Evolutionary conservation across 2,329 filamentous ascomycete genomes (phyloP).

Genomic region (Lasiodiplodia citricola): DNA sequence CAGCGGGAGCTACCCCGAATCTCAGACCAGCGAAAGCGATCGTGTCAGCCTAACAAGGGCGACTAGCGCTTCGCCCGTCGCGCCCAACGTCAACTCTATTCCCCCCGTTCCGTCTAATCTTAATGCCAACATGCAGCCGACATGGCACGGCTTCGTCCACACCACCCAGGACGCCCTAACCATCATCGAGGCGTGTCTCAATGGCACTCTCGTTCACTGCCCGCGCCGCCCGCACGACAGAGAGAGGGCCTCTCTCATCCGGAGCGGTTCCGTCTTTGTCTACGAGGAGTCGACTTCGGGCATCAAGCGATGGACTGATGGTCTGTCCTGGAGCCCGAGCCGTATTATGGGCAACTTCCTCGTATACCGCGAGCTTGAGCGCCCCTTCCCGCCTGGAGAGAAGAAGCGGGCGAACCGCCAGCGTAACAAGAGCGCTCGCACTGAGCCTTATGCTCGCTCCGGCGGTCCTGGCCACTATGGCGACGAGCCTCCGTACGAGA

Average conservation of each 20-base stretch:
- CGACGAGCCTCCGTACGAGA: conserved; percentile 32
- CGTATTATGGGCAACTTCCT: conserved; percentile 85
- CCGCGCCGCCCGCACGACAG: conserved; percentile 85
- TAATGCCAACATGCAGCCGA: conserved; percentile 60
- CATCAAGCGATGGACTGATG: conserved; percentile 94
- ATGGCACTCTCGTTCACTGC: conserved; percentile 73
- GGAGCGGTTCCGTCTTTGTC: conserved; percentile 82
- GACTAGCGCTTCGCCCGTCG: conserved; percentile 18
- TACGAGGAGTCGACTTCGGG: conserved; percentile 91
- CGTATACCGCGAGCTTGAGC: conserved; percentile 81
- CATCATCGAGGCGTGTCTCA: conserved; percentile 79
- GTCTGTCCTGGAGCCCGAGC: conserved; percentile 88
- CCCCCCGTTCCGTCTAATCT: conserved; percentile 23
- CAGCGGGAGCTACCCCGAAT: conserved; percentile 20
- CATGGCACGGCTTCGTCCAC: conserved; percentile 70
- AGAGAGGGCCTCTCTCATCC: conserved; percentile 77
- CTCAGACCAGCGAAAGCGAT: conserved; percentile 21
- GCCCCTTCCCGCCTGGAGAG: conserved; percentile 78
- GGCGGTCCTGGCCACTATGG: neutral
- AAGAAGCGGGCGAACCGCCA: conserved; percentile 77
- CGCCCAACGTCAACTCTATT: conserved; percentile 14
- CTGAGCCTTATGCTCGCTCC: conserved; percentile 57
- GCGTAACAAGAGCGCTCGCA: conserved; percentile 49
- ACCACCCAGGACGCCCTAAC: conserved; percentile 77
- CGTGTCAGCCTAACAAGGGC: conserved; percentile 3